A percentile compares a stretch with the other conserved stretches of the same genome.
Evolutionary conservation across 2,329 filamentous ascomycete genomes (phyloP).

Genomic region (Aspergillus fijiensis): DNA sequence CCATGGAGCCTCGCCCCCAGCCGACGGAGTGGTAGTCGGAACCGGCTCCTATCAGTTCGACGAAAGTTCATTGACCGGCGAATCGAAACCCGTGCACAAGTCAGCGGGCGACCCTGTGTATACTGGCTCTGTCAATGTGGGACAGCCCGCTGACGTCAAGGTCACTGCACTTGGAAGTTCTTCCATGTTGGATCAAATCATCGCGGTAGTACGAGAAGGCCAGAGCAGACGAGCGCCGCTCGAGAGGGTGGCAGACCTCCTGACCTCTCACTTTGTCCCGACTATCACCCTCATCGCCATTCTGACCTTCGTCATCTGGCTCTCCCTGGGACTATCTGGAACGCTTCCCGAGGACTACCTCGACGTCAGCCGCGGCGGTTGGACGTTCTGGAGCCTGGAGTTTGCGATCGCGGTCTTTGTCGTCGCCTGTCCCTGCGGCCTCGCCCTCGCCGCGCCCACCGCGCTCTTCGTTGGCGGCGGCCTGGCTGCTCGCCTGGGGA

Average conservation of each 20-base stretch:
- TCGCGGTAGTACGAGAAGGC: conserved; percentile 50
- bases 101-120: conserved; percentile 43
- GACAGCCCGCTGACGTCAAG: conserved; percentile 45
- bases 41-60: conserved; percentile 70
- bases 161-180: conserved; percentile 48
- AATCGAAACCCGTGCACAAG: conserved; percentile 49
- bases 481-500: conserved; percentile 74
- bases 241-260: conserved; percentile 48
- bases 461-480: conserved; percentile 83
- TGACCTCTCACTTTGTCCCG: conserved; percentile 52
- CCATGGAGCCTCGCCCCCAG: conserved; percentile 79
- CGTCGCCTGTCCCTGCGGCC: conserved; percentile 79
- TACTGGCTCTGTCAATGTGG: conserved; percentile 50
- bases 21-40: conserved; percentile 65
- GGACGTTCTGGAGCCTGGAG: conserved; percentile 57
- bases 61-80: conserved; percentile 79
- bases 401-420: conserved; percentile 83
- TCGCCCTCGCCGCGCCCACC: conserved; percentile 81
- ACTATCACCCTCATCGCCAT: conserved; percentile 50
- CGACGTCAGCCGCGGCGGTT: conserved; percentile 47
- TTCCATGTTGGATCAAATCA: conserved; percentile 53
- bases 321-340: conserved; percentile 46
- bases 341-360: conserved; percentile 51
- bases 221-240: conserved; percentile 51
- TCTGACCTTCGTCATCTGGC: conserved; percentile 49